These are phyloP conservation scores for Akanthomyces dipterigenus DNA, from an alignment of 2,329 filamentous ascomycete genomes.

Conservation along the genomic window DNA sequence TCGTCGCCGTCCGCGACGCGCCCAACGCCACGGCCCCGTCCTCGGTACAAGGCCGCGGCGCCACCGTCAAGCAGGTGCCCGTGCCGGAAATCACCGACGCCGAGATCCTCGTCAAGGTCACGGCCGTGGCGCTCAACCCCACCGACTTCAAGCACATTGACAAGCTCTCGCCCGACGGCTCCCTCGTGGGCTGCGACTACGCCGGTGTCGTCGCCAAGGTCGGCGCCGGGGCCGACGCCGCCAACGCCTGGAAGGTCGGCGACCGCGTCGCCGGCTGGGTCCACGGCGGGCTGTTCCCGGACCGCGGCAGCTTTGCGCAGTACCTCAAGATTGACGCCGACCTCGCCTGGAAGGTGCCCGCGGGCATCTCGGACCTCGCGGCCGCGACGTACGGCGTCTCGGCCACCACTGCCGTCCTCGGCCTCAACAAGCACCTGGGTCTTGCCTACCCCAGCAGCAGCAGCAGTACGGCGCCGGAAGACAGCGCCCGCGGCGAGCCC, in stretches of 20 bases:
- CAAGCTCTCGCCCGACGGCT: slow-evolving; percentile 21
- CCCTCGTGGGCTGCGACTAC: slow-evolving; percentile 25
- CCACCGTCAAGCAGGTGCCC: slow-evolving; percentile 8
- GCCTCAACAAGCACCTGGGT: slow-evolving; percentile 18
- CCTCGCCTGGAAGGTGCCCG: slow-evolving; percentile 20
- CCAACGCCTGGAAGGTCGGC: slow-evolving; percentile 15
- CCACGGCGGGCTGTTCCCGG: slow-evolving; percentile 19
- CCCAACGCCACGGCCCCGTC: slow-evolving; percentile 2
- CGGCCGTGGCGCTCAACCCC: slow-evolving; percentile 26
- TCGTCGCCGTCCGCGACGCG: slow-evolving; percentile 11
- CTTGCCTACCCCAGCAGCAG: slow-evolving; percentile 15
- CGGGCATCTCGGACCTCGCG: slow-evolving; percentile 16
- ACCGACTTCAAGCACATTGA: slow-evolving; percentile 26
- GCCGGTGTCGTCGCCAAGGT: slow-evolving; percentile 26
- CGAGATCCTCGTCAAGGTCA: slow-evolving; percentile 23
- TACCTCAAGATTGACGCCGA: slow-evolving; percentile 19
- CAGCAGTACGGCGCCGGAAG: no score
- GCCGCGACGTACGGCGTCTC: slow-evolving; percentile 25
- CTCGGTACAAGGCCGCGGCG: not conserved
- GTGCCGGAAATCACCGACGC: slow-evolving; percentile 12
- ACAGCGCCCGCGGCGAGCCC: slow-evolving; percentile 15
- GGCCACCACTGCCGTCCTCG: slow-evolving; percentile 20
- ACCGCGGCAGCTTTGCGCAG: slow-evolving; percentile 23
- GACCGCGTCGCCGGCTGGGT: slow-evolving; percentile 20
- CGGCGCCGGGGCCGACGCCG: slow-evolving; percentile 18